A percentile compares a stretch with the other conserved stretches of the same genome.
phyloP scores from a whole-genome alignment of 192 early-diverging fungal species.

The Coemansia sp. region DNA sequence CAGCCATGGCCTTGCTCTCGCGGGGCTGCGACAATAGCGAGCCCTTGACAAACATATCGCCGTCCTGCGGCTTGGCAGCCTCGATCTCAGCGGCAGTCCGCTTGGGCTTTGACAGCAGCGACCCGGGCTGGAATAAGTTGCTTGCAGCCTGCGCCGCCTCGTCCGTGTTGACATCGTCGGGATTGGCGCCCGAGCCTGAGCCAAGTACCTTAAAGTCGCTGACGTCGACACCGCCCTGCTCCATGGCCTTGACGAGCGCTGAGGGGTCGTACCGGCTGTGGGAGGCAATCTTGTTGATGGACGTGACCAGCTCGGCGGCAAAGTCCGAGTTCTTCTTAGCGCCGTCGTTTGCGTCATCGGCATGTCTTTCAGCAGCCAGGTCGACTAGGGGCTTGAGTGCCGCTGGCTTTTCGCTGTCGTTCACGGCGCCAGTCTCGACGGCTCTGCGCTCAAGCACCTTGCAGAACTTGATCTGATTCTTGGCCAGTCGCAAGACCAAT shows the following conservation, averaged over 20 bases:
- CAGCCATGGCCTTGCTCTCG: slow-evolving; percentile 50
- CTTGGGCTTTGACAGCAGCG: slow-evolving; percentile 47
- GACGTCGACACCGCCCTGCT: slow-evolving; percentile 36
- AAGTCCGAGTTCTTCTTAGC: slow-evolving; percentile 25
- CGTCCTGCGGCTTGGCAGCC: slow-evolving; percentile 15
- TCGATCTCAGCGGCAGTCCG: slow-evolving; percentile 20
- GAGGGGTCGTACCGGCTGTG: slow-evolving; percentile 35
- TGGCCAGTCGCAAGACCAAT: slow-evolving; percentile 36
- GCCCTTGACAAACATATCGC: slow-evolving; percentile 43
- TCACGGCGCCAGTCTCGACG: slow-evolving; percentile 19
- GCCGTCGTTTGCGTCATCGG: slow-evolving; percentile 8
- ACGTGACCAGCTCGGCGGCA: slow-evolving; percentile 26
- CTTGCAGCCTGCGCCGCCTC: slow-evolving; percentile 14
- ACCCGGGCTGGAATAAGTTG: slow-evolving; percentile 33
- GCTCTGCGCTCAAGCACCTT: slow-evolving; percentile 42
- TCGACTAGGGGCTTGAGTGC: slow-evolving; percentile 42
- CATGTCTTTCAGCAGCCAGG: slow-evolving; percentile 22
- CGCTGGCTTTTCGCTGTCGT: slow-evolving; percentile 9
- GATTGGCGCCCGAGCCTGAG: neutral
- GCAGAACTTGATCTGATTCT: slow-evolving; percentile 51
- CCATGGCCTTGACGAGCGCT: slow-evolving; percentile 29
- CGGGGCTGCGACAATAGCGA: slow-evolving; percentile 48
- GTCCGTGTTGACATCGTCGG: neutral
- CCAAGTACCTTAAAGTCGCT: slow-evolving; percentile 39
- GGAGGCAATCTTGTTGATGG: slow-evolving; percentile 27